Evolutionary conservation across 495 filamentous ascomycete species (phyloP).

Genomic region (Poronia punctata): DNA sequence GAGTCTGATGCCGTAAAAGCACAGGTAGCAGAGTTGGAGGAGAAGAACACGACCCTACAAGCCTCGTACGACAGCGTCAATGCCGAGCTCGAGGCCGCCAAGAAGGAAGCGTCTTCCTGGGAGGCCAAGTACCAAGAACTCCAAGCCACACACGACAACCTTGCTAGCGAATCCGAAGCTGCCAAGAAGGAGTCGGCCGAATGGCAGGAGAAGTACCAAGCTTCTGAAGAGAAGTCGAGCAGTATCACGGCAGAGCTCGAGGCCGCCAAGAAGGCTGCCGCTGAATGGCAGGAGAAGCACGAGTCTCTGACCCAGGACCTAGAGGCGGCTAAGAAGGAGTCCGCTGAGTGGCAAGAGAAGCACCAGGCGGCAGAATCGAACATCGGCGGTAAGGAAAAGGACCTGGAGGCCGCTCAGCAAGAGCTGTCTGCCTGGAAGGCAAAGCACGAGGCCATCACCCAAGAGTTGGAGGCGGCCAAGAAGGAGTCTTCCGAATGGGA

Average conservation of each 20-base stretch:
- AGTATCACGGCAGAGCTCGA: background rate
- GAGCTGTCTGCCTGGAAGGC: background rate
- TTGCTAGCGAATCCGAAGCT: background rate
- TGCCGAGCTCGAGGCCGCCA: conserved; percentile 2
- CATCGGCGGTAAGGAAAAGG: too few relatives aligned
- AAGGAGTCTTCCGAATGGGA: conserved; percentile 2
- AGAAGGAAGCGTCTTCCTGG: conserved; percentile 6
- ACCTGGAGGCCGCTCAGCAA: conserved; percentile 1
- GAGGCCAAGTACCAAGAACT: conserved; percentile 7
- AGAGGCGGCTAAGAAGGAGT: conserved; percentile 5
- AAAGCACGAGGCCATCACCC: conserved; percentile 1
- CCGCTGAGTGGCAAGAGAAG: conserved; percentile 6
- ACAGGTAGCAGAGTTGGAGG: conserved; percentile 4
- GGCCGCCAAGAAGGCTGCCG: conserved; percentile 2
- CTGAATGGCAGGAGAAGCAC: conserved; percentile 5
- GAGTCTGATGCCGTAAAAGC: conserved; percentile 6
- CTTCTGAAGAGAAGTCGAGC: conserved; percentile 1
- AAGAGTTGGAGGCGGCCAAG: conserved; percentile 2
- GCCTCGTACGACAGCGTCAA: background rate
- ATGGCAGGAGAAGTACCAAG: conserved; percentile 3
- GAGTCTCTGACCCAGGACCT: background rate
- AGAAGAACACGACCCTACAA: conserved; percentile 6
- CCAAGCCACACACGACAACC: conserved; percentile 1
- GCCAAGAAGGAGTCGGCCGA: conserved; percentile 2
- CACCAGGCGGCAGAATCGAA: too few relatives aligned